Evolutionary conservation across 2,329 filamentous ascomycete species (phyloP), one percentile per base, ranked within the genome.

Genomic region (Verticillium dahliae): DNA sequence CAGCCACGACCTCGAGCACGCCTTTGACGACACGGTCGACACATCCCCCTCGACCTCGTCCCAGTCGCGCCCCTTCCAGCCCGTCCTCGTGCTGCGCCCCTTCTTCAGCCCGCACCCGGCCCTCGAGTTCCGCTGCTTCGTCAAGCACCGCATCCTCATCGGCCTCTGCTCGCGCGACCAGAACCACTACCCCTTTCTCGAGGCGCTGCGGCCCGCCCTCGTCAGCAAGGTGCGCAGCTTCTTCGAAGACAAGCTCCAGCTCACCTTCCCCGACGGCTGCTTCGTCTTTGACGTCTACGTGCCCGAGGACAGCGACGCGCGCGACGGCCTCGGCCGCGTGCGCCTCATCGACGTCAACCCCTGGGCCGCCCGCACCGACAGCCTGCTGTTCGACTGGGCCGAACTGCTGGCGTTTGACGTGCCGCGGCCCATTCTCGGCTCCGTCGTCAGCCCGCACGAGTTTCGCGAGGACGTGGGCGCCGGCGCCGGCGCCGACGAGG

Each of bases 261-360:
- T 89, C 66, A 90, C 87, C 0, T 98, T 98, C 69, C 90, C 90
- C 0, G 94, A 98, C 65, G 81, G 85, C 3, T 89, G 86, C 73
- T 98, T 97, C 68, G 85, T 87, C 0, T 97, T 99, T 69, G 95
- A 99, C 71, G 89, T 97, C 54, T 98, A 99, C 71, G 84, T 99
- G 1, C 93, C 94, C 1, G 85, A 88, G 65, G 83, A 69, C 79
- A 84, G 69, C 74, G 65, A 74, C 15, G 73, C 87, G 14, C 73
- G 77, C 33, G 81, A 81, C 34, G 80, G 89, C 1, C 84, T 96
- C 61, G 86, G 91, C 57, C 83, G 85, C 57, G 90, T 96, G 2
- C 90, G 92, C 78, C 80, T 99, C 11, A 89, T 99, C 57, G 95
- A 99, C 72, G 90, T 99, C 70, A 98, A 98, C 70, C 92, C 95